A percentile compares a stretch with the other conserved stretches of the same genome.
Evolutionary conservation across 345 rosid genomes (phyloP).

Genomic region (Syzygium oleosum): DNA sequence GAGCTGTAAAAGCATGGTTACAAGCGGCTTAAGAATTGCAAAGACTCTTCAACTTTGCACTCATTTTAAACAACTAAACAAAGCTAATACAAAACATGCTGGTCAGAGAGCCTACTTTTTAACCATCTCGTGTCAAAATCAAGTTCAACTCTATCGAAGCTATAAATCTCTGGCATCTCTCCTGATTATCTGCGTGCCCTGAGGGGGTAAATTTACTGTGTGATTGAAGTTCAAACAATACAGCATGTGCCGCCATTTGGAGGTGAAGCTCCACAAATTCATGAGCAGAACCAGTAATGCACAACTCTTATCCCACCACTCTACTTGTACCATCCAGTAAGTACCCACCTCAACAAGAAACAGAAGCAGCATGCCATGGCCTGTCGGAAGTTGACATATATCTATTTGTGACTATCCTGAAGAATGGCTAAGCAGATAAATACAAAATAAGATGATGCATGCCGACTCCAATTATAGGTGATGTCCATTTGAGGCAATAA

Average conservation of each 20-base stretch:
- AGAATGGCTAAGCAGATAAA: not conserved
- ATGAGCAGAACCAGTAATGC: not conserved
- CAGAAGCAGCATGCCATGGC: conserved; percentile 78
- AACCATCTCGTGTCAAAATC: not conserved
- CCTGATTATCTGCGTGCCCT: not conserved
- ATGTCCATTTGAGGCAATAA: not conserved
- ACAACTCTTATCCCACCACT: not conserved
- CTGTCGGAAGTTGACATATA: conserved; percentile 23
- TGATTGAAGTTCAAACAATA: not conserved
- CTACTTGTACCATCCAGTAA: conserved; percentile 98
- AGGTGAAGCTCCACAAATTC: not conserved
- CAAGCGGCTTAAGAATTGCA: not conserved
- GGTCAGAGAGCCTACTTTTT: not conserved
- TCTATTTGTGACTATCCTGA: not conserved
- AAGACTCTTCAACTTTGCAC: not conserved
- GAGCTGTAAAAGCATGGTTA: not conserved
- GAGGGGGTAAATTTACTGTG: not conserved
- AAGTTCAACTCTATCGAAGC: not conserved
- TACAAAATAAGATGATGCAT: not conserved
- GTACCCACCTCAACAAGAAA: conserved; percentile 69
- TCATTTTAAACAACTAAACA: not conserved
- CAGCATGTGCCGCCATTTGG: not conserved
- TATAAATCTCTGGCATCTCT: not conserved
- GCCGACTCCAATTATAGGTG: not conserved
- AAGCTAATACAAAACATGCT: not conserved